Base-by-base conservation (phyloP, 805 yeast species). In the Kodamaea sagamina region DNA sequence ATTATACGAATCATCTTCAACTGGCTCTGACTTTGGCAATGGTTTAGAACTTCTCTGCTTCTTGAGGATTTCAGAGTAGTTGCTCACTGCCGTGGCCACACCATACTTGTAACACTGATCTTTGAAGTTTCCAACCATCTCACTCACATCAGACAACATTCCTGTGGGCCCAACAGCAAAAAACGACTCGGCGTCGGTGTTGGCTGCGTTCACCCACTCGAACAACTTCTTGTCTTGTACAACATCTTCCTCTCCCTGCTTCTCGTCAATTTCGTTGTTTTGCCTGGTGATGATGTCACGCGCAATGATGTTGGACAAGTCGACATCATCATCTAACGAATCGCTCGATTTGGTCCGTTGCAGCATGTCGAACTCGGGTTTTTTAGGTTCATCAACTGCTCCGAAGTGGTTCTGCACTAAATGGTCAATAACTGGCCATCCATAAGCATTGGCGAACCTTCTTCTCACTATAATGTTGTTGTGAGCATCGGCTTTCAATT, bases 401-500 rank as follows among this genome's bases (percentile, higher is more conserved):
- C 42, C 46, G 59, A 86, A 86, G 65, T 86, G 93, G 42, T 78
- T 76, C 11, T 77, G 70, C 1, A 85, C 86, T 51, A 90, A 55
- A 61, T 92, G 96, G 34, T 83, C 84, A n/a, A 92, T 73, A 0
- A 89, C 96, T 1, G 86, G 88, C 93, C 97, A 89, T 1, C 99
- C 99, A 64, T 84, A 90, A 0, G 97, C 93, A 64, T 92, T 92
- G 4, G 95, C 84, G 69, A 87, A 93, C 48, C 87, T 68, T 51
- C 99, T 74, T 49, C 99, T 71, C 1, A 92, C 98, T 19, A 88
- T 74, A 21, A 93, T 89, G 56, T 89, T 92, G 56, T 92, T 92
- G 58, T 92, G 99, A 0, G 99, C 97, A 61, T 92, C 99, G 0
- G 97, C 97, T 50, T 81, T 78, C 49, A 93, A 66, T 32, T 81